Base-by-base conservation (phyloP, 176 grass and related monocot genomes). In the Guadua angustifolia region DNA sequence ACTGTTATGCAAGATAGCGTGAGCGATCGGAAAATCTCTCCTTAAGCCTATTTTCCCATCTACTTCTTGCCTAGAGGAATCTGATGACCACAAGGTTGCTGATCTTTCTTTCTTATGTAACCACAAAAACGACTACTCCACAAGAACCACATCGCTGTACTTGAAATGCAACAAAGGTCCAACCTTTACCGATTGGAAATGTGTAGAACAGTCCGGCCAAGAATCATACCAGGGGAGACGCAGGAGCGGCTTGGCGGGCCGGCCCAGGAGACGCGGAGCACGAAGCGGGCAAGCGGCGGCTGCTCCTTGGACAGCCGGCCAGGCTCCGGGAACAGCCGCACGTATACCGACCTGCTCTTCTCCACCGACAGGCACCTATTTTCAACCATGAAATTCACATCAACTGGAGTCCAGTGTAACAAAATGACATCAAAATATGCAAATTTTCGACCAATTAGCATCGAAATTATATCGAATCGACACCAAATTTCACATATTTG, bases 261-360 rank as follows among this genome's bases (percentile, higher is more conserved):
- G 25, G 77, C 64, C 75, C 86, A 90, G 82, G 87, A 94, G 80
- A 90, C 85, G 14, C 96, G 91, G 76, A 95, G 85, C 22, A 99
- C 73, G 66, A 99, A 95, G 4, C 93, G 89, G 44, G 93, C 96
- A 32, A 86, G 19, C 14, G 96, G 96, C 16, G 91, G 96, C 51
- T 94, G 93, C 44, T 99, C 96, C 86, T 99, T 95, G 62, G 89
- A 76, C 15, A 94, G 47, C 66, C 91, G 89, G 36, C 89, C 89
- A 21, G 93, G 93, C 75, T 95, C 96, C 65, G 96, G 93, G 85
- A 92, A 99, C 21, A 99, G 90, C 22, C 96, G 83, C 60, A 98
- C 81, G 80, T 75, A 69, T 51, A 95, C 88, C 25, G 65, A 89
- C 17, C 89, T 83, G 73, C 83, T 90, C 86, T 94, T 99, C 89